phyloP scores from a whole-genome alignment of 495 filamentous ascomycete genomes.

The Articulospora tetracladia region DNA sequence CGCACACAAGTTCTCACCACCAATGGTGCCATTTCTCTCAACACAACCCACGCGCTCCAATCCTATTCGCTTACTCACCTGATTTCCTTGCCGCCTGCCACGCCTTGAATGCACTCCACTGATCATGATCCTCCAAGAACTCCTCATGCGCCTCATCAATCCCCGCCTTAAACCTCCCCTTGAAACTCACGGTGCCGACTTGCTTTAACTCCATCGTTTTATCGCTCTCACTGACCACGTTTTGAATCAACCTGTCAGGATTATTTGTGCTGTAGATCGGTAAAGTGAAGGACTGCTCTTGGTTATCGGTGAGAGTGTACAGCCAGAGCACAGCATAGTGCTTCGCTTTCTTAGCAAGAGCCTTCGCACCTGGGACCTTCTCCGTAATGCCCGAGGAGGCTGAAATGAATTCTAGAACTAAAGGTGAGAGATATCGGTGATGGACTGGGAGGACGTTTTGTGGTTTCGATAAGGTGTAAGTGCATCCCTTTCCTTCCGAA shows the following conservation, averaged over 20 bases:
- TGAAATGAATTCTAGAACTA: constrained; percentile 5
- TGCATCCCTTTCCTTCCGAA: not conserved
- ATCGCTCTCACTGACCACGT: constrained; percentile 1
- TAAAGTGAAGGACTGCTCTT: not conserved
- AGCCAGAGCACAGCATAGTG: constrained; percentile 9
- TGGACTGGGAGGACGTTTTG: constrained; percentile 3
- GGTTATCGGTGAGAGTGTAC: constrained; percentile 6
- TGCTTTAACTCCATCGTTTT: constrained; percentile 5
- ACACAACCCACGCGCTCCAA: no score
- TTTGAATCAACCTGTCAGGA: constrained; percentile 5
- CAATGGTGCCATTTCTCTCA: no score
- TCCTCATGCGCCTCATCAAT: constrained; percentile 8
- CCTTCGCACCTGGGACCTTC: not conserved
- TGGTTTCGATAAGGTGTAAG: not conserved
- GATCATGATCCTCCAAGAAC: not conserved
- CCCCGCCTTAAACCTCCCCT: constrained; percentile 2
- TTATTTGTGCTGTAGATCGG: constrained; percentile 11
- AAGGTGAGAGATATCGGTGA: constrained; percentile 1
- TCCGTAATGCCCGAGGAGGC: not conserved
- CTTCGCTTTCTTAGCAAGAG: constrained; percentile 4
- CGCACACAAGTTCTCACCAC: no score
- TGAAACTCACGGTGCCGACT: constrained; percentile 5
- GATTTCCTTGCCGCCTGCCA: constrained; percentile 4
- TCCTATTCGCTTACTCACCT: constrained; percentile 9
- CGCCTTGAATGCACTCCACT: constrained; percentile 2